phyloP scores from a whole-genome alignment of 257 asterid genomes.

The Lycium barbarum region DNA sequence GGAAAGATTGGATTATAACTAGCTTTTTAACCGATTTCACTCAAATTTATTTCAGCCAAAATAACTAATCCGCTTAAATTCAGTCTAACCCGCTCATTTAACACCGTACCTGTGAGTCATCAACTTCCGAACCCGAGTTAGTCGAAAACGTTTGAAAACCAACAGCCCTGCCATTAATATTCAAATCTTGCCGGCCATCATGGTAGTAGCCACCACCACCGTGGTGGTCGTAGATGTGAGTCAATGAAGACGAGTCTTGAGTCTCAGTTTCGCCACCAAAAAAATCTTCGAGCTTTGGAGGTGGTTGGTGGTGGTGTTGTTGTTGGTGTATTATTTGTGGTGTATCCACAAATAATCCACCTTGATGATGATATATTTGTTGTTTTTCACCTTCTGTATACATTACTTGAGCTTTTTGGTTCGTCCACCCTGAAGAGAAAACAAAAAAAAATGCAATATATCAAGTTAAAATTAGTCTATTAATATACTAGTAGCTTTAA shows the following conservation, averaged over 20 bases:
- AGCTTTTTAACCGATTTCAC: no score
- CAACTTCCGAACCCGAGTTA: conserved; percentile 89
- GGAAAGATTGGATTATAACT: no score
- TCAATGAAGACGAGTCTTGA: conserved; percentile 40
- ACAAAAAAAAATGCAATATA: not conserved
- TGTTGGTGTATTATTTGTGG: not conserved
- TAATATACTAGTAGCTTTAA: no score
- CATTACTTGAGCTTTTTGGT: conserved; percentile 47
- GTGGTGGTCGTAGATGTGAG: conserved; percentile 58
- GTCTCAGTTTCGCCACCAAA: conserved; percentile 47
- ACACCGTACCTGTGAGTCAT: conserved; percentile 26
- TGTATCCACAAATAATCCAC: not conserved
- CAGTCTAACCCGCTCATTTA: no score
- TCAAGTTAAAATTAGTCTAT: not conserved
- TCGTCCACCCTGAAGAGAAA: conserved; percentile 59
- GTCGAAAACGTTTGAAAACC: conserved; percentile 75
- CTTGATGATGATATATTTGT: not conserved
- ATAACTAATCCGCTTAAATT: no score
- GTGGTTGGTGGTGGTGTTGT: conserved; percentile 50
- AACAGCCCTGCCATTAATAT: conserved; percentile 43
- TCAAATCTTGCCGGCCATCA: conserved; percentile 58
- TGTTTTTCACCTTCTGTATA: conserved; percentile 25
- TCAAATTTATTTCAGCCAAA: no score
- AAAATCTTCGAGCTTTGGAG: conserved; percentile 81
- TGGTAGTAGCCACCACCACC: not conserved